Evolutionary conservation across 2,329 filamentous ascomycete genomes (phyloP), one percentile per base, ranked within the genome.

Genomic region (Penicillium sp.): DNA sequence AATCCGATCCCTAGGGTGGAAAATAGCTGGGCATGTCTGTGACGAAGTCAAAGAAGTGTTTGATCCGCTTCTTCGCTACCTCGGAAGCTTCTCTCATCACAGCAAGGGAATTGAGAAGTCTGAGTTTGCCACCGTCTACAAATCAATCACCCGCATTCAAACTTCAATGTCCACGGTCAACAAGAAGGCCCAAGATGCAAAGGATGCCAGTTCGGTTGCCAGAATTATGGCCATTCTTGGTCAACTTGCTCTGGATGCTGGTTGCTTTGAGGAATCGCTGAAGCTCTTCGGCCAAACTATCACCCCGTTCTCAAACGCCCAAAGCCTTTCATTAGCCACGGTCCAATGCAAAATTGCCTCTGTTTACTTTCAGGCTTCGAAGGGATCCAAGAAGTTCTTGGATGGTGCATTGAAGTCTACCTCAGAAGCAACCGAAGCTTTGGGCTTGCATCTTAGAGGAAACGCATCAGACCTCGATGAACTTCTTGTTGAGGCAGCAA

Each of bases 31-130:
- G 3, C 72, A 74, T 52, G 45, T 64, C n/a, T 67, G 65, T 16
- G 67, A 76, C 28, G 59, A 68, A 35, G 58, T 49, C 4, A 68
- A 64, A 44, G 74, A 76, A 40, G 56, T 75, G 35, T 70, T 69
- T 56, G 65, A 69, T 36, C 73, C 71, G 24, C 62, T 76, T 41
- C 56, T 65, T 27, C 64, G 66, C 11, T 74, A 68, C 34, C 55
- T 74, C 20, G 65, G 61, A 3, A 52, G 45, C 22, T 73, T 70
- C 43, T 57, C 59, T 22, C 60, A 67, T 31, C 62, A 62, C 16
- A 68, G 59, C 40, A 61, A 62, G 14, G 52, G 50, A 13, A 60
- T 68, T 7, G 61, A 67, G n/a, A 67, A 65, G 45, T 29, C 52
- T 1, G 69, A 70, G 34, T 73, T 73, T 50, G 62, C 62, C 8